Percentiles rank a stretch among this genome's conserved stretches.
Conservation (phyloP, 805 yeast genomes). For the Lachancea dasiensis region DNA sequence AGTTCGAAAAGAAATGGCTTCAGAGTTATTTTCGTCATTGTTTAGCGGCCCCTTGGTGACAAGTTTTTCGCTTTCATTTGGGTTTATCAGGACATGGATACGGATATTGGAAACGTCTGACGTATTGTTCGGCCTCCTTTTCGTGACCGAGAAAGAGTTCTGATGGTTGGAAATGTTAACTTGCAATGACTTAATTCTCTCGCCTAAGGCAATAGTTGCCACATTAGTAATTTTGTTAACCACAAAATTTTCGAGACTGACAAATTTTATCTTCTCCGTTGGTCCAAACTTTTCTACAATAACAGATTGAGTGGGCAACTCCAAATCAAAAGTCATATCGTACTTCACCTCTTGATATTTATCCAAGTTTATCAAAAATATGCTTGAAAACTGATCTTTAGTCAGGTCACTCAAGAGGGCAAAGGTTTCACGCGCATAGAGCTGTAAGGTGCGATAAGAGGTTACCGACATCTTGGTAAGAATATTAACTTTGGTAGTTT, state of each 20-base stretch:
- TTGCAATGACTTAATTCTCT: conserved; percentile 35
- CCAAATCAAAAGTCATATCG: conserved; percentile 51
- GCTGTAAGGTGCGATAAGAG: conserved; percentile 55
- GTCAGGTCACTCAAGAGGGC: conserved; percentile 68
- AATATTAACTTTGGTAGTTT: conserved; percentile 67
- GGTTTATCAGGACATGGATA: conserved; percentile 63
- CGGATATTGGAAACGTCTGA: conserved; percentile 33
- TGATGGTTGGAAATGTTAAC: conserved; percentile 31
- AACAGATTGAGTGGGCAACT: conserved; percentile 36
- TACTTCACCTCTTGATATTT: conserved; percentile 49
- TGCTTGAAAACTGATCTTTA: conserved; percentile 73
- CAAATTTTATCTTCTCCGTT: conserved; percentile 61
- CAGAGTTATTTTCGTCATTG: conserved; percentile 46
- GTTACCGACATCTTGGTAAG: conserved; percentile 73
- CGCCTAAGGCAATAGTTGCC: conserved; percentile 52
- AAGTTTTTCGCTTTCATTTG: conserved; percentile 69
- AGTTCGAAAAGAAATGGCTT: conserved; percentile 58
- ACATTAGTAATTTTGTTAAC: conserved; percentile 55
- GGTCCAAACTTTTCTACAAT: conserved; percentile 53
- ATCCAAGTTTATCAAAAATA: conserved; percentile 60
- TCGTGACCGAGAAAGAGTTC: conserved; percentile 34
- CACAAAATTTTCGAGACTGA: conserved; percentile 62
- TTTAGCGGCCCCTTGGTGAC: conserved; percentile 83
- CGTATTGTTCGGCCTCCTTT: conserved; percentile 45
- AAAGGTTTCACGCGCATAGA: conserved; percentile 64